Conservation (phyloP, 2,329 filamentous ascomycete genomes). For the Neocatenulostroma microsporum region DNA sequence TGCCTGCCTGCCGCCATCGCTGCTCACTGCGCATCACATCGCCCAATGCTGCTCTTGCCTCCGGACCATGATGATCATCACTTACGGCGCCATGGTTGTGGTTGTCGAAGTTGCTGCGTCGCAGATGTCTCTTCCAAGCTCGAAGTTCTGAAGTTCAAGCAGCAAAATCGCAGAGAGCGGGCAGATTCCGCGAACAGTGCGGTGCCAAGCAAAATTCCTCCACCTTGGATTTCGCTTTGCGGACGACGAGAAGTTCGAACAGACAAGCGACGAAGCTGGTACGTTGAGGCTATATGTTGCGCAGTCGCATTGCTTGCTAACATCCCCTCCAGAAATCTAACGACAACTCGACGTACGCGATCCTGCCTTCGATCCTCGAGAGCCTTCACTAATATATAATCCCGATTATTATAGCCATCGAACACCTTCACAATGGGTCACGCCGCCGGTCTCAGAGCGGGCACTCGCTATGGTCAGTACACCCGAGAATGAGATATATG, state of each 20-base stretch:
- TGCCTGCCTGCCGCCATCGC: too few species aligned
- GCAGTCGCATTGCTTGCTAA: background rate
- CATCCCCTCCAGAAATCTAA: background rate
- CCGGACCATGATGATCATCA: background rate
- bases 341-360: slow-evolving; percentile 2
- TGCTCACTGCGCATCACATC: background rate
- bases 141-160: slow-evolving; percentile 1
- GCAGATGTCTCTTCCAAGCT: slow-evolving; percentile 7
- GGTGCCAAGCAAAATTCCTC: background rate
- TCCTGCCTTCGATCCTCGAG: background rate
- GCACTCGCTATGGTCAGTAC: slow-evolving; percentile 36
- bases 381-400: too few species aligned
- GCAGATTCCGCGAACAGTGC: too few species aligned
- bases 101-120: slow-evolving; percentile 21
- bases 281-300: too few species aligned
- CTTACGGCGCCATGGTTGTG: slow-evolving; percentile 37
- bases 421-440: slow-evolving; percentile 45
- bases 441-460: slow-evolving; percentile 40
- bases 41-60: background rate
- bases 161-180: too few species aligned
- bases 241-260: too few species aligned
- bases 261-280: too few species aligned
- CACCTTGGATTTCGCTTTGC: background rate
- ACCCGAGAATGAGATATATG: background rate
- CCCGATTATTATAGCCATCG: slow-evolving; percentile 19